Conservation (phyloP, 139 green algal species). For the Chlorella vulgaris region DNA sequence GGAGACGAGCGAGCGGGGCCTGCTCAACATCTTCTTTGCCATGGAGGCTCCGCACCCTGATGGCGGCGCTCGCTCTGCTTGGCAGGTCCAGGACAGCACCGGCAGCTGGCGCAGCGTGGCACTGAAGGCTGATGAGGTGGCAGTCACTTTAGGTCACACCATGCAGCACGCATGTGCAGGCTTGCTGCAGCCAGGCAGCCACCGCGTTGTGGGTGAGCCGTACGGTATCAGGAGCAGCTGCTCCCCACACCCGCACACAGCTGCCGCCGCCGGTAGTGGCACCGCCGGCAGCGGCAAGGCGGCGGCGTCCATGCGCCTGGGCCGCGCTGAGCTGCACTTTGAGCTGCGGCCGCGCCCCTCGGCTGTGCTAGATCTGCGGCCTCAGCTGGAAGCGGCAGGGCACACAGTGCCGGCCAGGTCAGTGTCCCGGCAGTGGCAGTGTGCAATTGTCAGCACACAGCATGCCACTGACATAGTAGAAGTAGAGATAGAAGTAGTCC, state of each 20-base stretch:
- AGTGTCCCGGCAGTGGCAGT: not conserved
- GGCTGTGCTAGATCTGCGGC: slow-evolving; percentile 10
- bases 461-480: not conserved
- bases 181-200: not conserved
- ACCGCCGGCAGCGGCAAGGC: not conserved
- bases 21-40: slow-evolving; percentile 7
- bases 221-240: not conserved
- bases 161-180: slow-evolving; percentile 22
- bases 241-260: not conserved
- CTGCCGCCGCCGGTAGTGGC: not conserved
- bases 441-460: too few relatives aligned
- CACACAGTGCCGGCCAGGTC: slow-evolving; percentile 11
- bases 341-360: slow-evolving; percentile 21
- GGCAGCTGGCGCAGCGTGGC: slow-evolving; percentile 22
- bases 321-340: slow-evolving; percentile 6
- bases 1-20: not conserved
- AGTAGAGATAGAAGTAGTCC: too few relatives aligned
- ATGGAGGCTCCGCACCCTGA: not conserved
- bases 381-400: slow-evolving; percentile 25
- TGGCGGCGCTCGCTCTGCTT: not conserved
- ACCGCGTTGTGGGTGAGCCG: slow-evolving; percentile 22
- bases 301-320: not conserved
- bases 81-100: slow-evolving; percentile 8
- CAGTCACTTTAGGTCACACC: not conserved
- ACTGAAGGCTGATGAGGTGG: slow-evolving; percentile 1